A percentile compares a stretch with the other conserved stretches of the same genome.
These are phyloP conservation scores for Sistotremastrum niveocremeum DNA, from an alignment of 768 basidiomycete genomes.

Conservation along the genomic window DNA sequence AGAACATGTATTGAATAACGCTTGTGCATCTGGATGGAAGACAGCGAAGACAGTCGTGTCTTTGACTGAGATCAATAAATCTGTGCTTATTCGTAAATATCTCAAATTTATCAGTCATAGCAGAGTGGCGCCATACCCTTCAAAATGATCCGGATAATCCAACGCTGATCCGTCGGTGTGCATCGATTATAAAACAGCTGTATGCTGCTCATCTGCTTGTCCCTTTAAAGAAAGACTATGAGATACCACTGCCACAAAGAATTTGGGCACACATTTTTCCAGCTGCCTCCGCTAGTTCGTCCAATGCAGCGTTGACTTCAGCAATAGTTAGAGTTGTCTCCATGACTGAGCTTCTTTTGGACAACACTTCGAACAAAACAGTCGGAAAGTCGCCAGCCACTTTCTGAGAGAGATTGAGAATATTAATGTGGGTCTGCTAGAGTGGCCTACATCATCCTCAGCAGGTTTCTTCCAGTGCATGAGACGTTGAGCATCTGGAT, in stretches of 20 bases:
- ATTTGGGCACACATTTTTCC: conserved; percentile 51
- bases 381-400: conserved; percentile 79
- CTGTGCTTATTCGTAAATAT: conserved; percentile 24
- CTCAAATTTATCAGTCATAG: neutral
- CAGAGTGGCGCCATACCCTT: conserved; percentile 45
- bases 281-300: conserved; percentile 57
- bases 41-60: conserved; percentile 86
- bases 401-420: conserved; percentile 27
- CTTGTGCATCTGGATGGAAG: conserved; percentile 90
- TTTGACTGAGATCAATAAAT: conserved; percentile 85
- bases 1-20: conserved; percentile 91
- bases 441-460: conserved; percentile 41
- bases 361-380: conserved; percentile 77
- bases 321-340: conserved; percentile 69
- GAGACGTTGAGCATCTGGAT: conserved; percentile 70
- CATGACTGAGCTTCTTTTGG: conserved; percentile 67
- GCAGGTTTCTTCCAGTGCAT: conserved; percentile 85
- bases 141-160: conserved; percentile 92
- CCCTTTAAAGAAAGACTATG: conserved; percentile 31
- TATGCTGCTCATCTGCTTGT: conserved; percentile 60
- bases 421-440: neutral
- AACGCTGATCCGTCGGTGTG: conserved; percentile 82
- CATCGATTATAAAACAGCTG: conserved; percentile 64
- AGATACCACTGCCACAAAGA: neutral
- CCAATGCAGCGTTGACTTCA: conserved; percentile 68